Base-by-base conservation (phyloP, 225 moss, liverwort and hornwort genomes). In the Pseudisothecium myosuroides region DNA sequence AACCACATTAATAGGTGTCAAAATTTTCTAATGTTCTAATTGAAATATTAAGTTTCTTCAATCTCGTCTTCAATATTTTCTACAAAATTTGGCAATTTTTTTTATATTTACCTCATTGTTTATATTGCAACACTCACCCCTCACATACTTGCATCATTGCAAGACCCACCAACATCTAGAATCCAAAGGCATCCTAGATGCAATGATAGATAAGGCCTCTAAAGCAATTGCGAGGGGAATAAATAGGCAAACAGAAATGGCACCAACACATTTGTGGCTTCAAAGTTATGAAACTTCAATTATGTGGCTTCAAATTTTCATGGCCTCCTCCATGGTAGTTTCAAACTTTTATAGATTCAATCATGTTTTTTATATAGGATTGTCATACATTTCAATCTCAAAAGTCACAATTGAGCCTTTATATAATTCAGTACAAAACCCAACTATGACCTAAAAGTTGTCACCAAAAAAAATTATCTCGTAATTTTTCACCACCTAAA, bases 291-390 rank as follows among this genome's bases (percentile, higher is more conserved):
- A 37, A 37, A 66, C 66, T 66, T 66, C 6, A 36, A 1, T 37
- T 8, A 11, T 11, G 6, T 37, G 11, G 37, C 11, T 67, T 67
- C 12, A 67, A 67, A 67, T 67, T 11, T 37, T 37, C 11, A 67
- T 37, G 4, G 12, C 21, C 22, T 37, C 7, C 0, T 21, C 1
- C 1, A 3, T n/a, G 1, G n/a, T 37, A 12, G n/a, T n/a, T n/a
- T 67, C 2, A 37, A 67, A 67, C 4, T 67, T 37, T 67, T 37
- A 5, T 1, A 2, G 4, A 21, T 67, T 67, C 5, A 37, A 7
- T 22, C 1, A 2, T 67, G 4, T n/a, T 37, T 37, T 0, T 21
- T 22, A 22, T 2, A 67, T 37, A 12, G 21, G 4, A 21, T 67
- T 67, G 67, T n/a, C 7, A n/a, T 67, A 11, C 21, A 21, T 67